A percentile compares a stretch with the other conserved stretches of the same genome.
Evolutionary conservation across 2,329 filamentous ascomycete species (phyloP).

Genomic region (Xylariomycetidae sp.): DNA sequence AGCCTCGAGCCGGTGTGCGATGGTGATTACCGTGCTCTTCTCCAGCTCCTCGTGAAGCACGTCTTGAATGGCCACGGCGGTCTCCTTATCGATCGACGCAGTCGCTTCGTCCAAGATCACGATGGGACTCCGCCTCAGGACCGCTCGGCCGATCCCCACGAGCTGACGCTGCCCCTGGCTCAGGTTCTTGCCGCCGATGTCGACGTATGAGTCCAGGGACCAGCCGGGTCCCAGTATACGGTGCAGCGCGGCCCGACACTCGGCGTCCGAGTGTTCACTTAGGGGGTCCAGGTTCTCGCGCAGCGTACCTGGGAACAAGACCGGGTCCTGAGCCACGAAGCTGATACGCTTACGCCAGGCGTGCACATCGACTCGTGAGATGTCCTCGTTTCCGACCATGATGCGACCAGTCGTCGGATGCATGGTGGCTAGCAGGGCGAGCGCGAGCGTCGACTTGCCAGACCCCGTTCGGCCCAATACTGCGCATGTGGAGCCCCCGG

Average conservation of each 20-base stretch:
- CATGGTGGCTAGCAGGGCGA: conserved; percentile 54
- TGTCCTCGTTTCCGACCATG: conserved; percentile 48
- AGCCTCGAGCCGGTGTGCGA: conserved; percentile 61
- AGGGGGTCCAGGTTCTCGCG: conserved; percentile 67
- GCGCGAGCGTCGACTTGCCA: conserved; percentile 74
- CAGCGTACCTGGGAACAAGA: conserved; percentile 54
- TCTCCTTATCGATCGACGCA: conserved; percentile 56
- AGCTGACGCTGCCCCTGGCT: conserved; percentile 61
- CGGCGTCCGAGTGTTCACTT: conserved; percentile 48
- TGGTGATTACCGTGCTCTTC: conserved; percentile 58
- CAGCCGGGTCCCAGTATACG: conserved; percentile 54
- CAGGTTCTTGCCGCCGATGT: conserved; percentile 57
- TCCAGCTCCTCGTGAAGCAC: conserved; percentile 51
- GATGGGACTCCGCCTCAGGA: conserved; percentile 55
- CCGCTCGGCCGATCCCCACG: conserved; percentile 55
- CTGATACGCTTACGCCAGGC: conserved; percentile 53
- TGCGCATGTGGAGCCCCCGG: conserved; percentile 55
- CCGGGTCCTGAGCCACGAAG: conserved; percentile 61
- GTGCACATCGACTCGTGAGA: conserved; percentile 50
- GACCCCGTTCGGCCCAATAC: conserved; percentile 82
- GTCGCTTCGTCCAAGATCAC: conserved; percentile 63
- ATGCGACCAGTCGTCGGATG: conserved; percentile 47
- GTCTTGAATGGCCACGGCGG: conserved; percentile 53
- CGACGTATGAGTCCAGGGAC: conserved; percentile 45
- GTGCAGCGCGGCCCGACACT: conserved; percentile 47